Evolutionary conservation across 495 filamentous ascomycete genomes (phyloP), one percentile per base, ranked within the genome.

Genomic region (Penicillium alfredii): DNA sequence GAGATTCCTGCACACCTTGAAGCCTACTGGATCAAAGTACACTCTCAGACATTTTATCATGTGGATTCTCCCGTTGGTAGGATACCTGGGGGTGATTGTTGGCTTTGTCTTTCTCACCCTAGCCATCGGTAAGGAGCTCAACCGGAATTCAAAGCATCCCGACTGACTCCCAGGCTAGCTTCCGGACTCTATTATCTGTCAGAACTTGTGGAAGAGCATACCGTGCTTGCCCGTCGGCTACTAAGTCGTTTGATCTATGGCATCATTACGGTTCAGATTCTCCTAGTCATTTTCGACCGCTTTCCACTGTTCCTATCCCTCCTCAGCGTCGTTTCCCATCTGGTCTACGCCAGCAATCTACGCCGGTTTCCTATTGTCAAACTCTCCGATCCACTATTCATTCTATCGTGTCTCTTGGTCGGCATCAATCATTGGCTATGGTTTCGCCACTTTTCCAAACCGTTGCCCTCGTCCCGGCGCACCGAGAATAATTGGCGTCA

Each of bases 131-230:
- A 78, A 44, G 58, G n/a, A n/a, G n/a, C n/a, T n/a, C n/a, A n/a
- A n/a, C n/a, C n/a, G n/a, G n/a, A n/a, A n/a, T n/a, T n/a, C n/a
- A n/a, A 34, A 38, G 18, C 29, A 30, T 35, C 25, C 17, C 20
- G 18, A 42, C 50, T 51, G 30, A 53, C 30, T 11, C 33, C 2
- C 4, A 20, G 13, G 44, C 52, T n/a, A 94, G 92, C 92, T 21
- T 94, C 88, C 14, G 93, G 93, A 17, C 80, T 98, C 14, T 97
- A 98, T 69, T 98, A 98, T 58, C 84, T 98, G 30, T 96, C 92
- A 2, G 92, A 98, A 63, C 74, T 96, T 7, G 92, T 98, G 33
- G 93, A 98, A 64, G 92, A 98, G 55, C 90, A 97, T 56, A 97
- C 88, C 8, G 90, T 97, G 8, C 58, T 93, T 29, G 83, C 89